These are phyloP conservation scores for Nakazawaea peltata DNA, from an alignment of 805 yeast species.

Conservation along the genomic window DNA sequence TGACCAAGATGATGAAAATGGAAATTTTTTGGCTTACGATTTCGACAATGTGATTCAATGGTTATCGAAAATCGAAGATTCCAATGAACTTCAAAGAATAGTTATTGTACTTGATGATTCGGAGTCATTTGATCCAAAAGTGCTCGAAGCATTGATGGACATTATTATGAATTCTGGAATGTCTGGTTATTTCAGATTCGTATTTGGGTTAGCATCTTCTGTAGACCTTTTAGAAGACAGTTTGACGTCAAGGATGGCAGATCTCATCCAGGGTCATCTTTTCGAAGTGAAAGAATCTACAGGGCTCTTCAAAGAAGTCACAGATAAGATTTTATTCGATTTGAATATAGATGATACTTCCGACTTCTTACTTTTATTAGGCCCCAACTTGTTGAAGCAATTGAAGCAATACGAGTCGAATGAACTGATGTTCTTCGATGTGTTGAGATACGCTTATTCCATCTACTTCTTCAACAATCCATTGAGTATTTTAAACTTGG, in stretches of 20 bases:
- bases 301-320: slow-evolving; percentile 21
- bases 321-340: slow-evolving; percentile 23
- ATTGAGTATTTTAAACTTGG: slow-evolving; percentile 5
- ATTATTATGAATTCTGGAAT: background rate
- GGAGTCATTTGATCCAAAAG: slow-evolving; percentile 21
- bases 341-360: slow-evolving; percentile 8
- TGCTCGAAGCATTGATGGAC: slow-evolving; percentile 17
- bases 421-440: slow-evolving; percentile 6
- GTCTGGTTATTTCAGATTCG: slow-evolving; percentile 12
- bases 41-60: slow-evolving; percentile 17
- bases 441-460: slow-evolving; percentile 8
- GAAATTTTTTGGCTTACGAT: slow-evolving; percentile 14
- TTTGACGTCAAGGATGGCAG: slow-evolving; percentile 18
- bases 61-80: slow-evolving; percentile 3
- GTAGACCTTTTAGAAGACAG: slow-evolving; percentile 25
- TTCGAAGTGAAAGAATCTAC: slow-evolving; percentile 24
- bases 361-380: slow-evolving; percentile 13
- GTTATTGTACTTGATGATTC: slow-evolving; percentile 26
- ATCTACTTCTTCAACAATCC: slow-evolving; percentile 10
- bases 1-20: slow-evolving; percentile 7
- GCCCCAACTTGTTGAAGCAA: slow-evolving; percentile 36
- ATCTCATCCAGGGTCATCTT: slow-evolving; percentile 15
- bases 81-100: slow-evolving; percentile 11
- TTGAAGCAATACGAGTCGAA: slow-evolving; percentile 29
- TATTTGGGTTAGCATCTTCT: slow-evolving; percentile 27